Evolutionary conservation across 371 early-diverging fungal species (phyloP), one percentile per base, ranked within the genome.

Genomic region (Apophysomyces trapeziformis): DNA sequence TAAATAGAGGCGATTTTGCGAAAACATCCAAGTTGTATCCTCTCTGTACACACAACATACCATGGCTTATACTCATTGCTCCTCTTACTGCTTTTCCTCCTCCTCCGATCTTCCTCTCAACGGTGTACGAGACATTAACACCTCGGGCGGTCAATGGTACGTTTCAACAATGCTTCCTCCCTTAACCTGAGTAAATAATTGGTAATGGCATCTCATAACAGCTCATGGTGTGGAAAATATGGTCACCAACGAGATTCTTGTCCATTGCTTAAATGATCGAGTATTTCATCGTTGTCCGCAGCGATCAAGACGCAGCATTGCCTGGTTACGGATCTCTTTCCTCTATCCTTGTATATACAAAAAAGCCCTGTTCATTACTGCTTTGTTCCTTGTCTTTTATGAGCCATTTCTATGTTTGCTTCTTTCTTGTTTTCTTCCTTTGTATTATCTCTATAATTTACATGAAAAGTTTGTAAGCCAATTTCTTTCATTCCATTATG

Each of bases 201-300:
- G 2, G 32, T 18, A 21, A 39, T 46, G 38, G 16, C 26, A 35
- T 36, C 46, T 32, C 61, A 38, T 6, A 32, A 37, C 46, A 71
- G 72, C 57, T 45, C 68, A 9, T 71, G 72, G 72, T 71, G 72
- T 47, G 72, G 72, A 32, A 71, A 67, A 58, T 71, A 68, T 39
- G 72, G 72, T 39, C 72, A 71, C 41, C 16, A 38, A 36, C 58
- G 66, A 60, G 38, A 21, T 3, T 21, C 7, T 18, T 71, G 72
- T 26, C 72, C 72, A 0, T 60, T 62, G 12, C 68, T 71, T 14
- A 71, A 62, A 57, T 71, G 57, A 67, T 21, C 56, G 13, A 16
- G 12, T 38, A 14, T 32, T 50, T 11, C 12, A n/a, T 32, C 47
- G n/a, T 7, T 47, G 11, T 47, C 47, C 47, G 13, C 41, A 41